Evolutionary conservation across 108 stramenopile species (phyloP).

Genomic region (Cyclotella atomus): DNA sequence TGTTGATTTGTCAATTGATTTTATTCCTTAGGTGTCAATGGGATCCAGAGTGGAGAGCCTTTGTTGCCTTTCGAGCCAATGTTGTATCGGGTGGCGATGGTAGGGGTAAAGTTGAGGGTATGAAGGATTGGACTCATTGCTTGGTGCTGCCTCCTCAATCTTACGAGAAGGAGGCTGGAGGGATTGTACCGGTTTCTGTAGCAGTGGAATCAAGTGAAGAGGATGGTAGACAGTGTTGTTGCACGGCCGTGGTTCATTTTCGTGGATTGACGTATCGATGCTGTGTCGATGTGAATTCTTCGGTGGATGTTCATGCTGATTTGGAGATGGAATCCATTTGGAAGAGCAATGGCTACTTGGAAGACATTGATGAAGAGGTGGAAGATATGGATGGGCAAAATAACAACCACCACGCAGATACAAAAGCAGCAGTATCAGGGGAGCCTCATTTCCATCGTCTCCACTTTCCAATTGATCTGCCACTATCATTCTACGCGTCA

Average conservation of each 20-base stretch:
- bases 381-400: neutral
- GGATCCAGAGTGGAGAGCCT: constrained; percentile 54
- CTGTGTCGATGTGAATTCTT: too few relatives aligned
- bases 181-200: constrained; percentile 28
- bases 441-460: constrained; percentile 60
- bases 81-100: neutral
- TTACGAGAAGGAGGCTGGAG: constrained; percentile 1
- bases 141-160: constrained; percentile 41
- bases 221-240: neutral
- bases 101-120: constrained; percentile 9
- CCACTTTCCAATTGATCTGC: constrained; percentile 67
- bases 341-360: constrained; percentile 30
- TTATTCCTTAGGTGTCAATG: constrained; percentile 53
- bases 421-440: too few relatives aligned
- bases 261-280: constrained; percentile 48
- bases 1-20: constrained; percentile 38
- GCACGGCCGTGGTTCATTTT: constrained; percentile 32
- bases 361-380: constrained; percentile 31
- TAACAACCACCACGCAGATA: too few relatives aligned
- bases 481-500: constrained; percentile 62
- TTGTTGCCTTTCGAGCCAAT: constrained; percentile 21
- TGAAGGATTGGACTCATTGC: constrained; percentile 51
- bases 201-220: neutral
- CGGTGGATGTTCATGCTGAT: constrained; percentile 34
- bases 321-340: constrained; percentile 40